Evolutionary conservation across 352 stramenopile species (phyloP).

Genomic region (Blastocystis sp.): DNA sequence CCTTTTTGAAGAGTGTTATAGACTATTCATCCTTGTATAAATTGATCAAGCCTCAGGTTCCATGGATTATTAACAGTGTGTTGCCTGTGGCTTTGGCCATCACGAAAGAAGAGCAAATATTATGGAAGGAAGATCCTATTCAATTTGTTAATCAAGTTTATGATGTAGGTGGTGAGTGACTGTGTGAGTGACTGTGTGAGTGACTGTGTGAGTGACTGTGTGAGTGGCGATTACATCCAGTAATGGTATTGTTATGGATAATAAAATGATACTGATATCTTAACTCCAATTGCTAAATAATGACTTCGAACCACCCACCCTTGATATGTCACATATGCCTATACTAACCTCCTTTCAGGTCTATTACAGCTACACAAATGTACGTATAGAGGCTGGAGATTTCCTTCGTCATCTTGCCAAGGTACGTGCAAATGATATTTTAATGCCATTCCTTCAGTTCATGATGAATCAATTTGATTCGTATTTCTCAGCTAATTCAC

Average conservation of each 20-base stretch:
- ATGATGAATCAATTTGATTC: slow-evolving; percentile 11
- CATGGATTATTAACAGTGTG: slow-evolving; percentile 33
- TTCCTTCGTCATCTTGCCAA: slow-evolving; percentile 48
- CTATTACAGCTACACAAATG: slow-evolving; percentile 51
- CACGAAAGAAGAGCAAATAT: not conserved
- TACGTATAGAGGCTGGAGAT: slow-evolving; percentile 24
- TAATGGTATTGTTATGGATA: too few species aligned
- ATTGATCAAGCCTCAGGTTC: slow-evolving; percentile 12
- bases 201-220: too few species aligned
- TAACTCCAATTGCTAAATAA: too few species aligned
- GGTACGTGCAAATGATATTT: slow-evolving; percentile 61
- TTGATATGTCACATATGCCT: too few species aligned
- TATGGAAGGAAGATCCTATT: slow-evolving; percentile 55
- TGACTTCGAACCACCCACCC: too few species aligned
- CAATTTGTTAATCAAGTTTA: slow-evolving; percentile 52
- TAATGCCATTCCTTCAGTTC: slow-evolving; percentile 48
- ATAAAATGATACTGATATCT: too few species aligned
- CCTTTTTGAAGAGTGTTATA: slow-evolving; percentile 16
- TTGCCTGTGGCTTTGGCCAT: slow-evolving; percentile 40
- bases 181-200: too few species aligned
- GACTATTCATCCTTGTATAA: slow-evolving; percentile 8
- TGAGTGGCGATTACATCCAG: too few species aligned
- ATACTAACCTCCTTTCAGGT: too few species aligned
- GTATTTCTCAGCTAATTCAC: not conserved
- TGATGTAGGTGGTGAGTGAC: not conserved